These are phyloP conservation scores for Fragilariopsis cylindrus DNA, from an alignment of 108 stramenopile species.

Conservation along the genomic window DNA sequence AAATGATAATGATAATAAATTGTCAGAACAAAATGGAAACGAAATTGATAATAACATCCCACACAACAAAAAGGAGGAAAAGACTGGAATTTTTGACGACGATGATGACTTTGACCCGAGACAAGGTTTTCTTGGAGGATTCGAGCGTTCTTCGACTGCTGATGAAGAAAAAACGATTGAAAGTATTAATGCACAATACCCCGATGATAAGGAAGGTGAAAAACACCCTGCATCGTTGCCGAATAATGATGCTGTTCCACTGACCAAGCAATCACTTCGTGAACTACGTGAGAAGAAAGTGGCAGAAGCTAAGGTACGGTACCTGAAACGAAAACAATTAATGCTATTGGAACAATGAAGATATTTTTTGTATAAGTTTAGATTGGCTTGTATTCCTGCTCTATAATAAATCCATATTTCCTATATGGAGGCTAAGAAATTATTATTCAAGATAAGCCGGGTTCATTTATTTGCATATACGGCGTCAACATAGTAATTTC, in stretches of 20 bases:
- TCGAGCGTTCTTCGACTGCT: slow-evolving; percentile 22
- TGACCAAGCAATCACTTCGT: slow-evolving; percentile 11
- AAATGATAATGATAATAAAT: background rate
- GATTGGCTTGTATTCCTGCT: background rate
- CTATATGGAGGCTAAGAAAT: too few relatives aligned
- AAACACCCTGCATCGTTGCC: background rate
- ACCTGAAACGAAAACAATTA: slow-evolving; percentile 38
- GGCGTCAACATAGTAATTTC: too few relatives aligned
- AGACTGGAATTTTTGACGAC: background rate
- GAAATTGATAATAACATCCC: background rate
- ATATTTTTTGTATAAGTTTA: background rate
- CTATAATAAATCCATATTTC: too few relatives aligned
- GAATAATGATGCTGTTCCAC: too few relatives aligned
- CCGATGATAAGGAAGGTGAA: slow-evolving; percentile 1
- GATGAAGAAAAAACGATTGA: background rate
- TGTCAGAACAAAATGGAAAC: background rate
- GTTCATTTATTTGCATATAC: too few relatives aligned
- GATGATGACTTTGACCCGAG: slow-evolving; percentile 19
- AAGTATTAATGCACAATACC: background rate
- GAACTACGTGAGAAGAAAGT: slow-evolving; percentile 42
- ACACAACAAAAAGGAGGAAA: background rate
- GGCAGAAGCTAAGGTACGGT: slow-evolving; percentile 40
- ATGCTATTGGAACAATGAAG: slow-evolving; percentile 19
- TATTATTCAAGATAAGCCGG: too few relatives aligned
- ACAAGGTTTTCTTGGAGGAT: slow-evolving; percentile 27